Evolutionary conservation across 1,284 basidiomycete genomes (phyloP).

Genomic region (Mixia osmundae): DNA sequence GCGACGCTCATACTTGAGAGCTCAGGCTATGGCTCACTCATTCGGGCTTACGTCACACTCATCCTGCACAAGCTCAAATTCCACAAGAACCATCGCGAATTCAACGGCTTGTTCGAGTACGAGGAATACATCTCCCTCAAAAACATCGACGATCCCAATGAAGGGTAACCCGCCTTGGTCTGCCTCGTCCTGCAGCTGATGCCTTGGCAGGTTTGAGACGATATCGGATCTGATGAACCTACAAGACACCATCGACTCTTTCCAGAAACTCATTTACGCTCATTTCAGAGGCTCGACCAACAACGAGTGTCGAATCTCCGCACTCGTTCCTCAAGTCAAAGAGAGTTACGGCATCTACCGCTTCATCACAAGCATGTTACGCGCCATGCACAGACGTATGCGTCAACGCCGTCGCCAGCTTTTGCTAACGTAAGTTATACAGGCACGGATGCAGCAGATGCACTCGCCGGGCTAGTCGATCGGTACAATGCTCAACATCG

Average conservation of each 20-base stretch:
- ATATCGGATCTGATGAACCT: constrained; percentile 85
- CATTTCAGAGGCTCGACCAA: constrained; percentile 72
- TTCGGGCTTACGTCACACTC: constrained; percentile 81
- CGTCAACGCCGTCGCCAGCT: constrained; percentile 6
- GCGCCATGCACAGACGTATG: constrained; percentile 77
- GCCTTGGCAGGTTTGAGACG: constrained; percentile 52
- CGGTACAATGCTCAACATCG: constrained; percentile 74
- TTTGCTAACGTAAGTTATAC: constrained; percentile 2
- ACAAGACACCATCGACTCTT: constrained; percentile 90
- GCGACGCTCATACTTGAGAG: background rate
- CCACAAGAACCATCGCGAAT: constrained; percentile 76
- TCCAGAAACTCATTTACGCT: constrained; percentile 84
- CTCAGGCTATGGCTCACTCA: constrained; percentile 66
- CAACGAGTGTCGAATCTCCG: constrained; percentile 84
- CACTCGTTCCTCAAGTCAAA: constrained; percentile 80
- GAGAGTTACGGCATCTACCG: constrained; percentile 94
- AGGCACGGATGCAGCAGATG: constrained; percentile 73
- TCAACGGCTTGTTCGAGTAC: constrained; percentile 90
- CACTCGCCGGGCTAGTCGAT: constrained; percentile 56
- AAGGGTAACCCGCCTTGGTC: constrained; percentile 44
- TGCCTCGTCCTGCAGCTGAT: background rate
- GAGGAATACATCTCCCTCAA: constrained; percentile 89
- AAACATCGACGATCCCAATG: constrained; percentile 89
- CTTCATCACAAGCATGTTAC: constrained; percentile 89
- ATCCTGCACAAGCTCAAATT: constrained; percentile 83